Evolutionary conservation across 305 asterid genomes (phyloP).

Genomic region (Fraxinus paxiana): DNA sequence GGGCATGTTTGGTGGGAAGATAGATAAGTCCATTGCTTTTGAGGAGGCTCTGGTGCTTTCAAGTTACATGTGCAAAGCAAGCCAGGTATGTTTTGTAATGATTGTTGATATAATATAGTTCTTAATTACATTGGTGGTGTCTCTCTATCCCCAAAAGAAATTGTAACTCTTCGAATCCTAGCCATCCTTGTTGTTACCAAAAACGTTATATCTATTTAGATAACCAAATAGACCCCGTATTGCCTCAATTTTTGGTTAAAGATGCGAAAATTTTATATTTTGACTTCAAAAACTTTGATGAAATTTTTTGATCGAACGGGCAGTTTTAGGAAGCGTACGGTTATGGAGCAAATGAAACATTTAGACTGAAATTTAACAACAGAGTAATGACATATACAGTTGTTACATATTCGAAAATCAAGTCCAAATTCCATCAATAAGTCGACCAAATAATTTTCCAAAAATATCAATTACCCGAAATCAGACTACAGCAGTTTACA

Average conservation of each 20-base stretch:
- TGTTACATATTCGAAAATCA: not conserved
- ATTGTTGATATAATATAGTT: not conserved
- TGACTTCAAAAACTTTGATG: not conserved
- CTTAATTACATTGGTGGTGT: not conserved
- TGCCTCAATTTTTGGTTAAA: not conserved
- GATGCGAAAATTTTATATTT: not conserved
- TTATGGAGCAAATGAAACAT: not conserved
- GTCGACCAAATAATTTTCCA: not conserved
- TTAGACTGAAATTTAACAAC: not conserved
- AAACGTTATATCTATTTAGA: not conserved
- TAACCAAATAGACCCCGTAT: not conserved
- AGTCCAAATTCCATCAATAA: not conserved
- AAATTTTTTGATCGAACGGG: not conserved
- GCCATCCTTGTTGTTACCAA: not conserved
- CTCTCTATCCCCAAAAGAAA: not conserved
- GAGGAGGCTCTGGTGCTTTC: conserved; percentile 79
- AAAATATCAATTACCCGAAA: not conserved
- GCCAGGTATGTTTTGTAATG: conserved; percentile 53
- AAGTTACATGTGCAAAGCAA: conserved; percentile 79
- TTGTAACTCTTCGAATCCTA: not conserved
- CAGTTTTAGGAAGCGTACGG: not conserved
- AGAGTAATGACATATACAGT: not conserved
- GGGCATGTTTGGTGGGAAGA: conserved; percentile 78
- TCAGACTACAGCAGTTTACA: not conserved
- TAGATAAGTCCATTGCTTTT: conserved; percentile 74